Conservation (phyloP, 495 filamentous ascomycete species). For the Penicillium atrosanguineum region DNA sequence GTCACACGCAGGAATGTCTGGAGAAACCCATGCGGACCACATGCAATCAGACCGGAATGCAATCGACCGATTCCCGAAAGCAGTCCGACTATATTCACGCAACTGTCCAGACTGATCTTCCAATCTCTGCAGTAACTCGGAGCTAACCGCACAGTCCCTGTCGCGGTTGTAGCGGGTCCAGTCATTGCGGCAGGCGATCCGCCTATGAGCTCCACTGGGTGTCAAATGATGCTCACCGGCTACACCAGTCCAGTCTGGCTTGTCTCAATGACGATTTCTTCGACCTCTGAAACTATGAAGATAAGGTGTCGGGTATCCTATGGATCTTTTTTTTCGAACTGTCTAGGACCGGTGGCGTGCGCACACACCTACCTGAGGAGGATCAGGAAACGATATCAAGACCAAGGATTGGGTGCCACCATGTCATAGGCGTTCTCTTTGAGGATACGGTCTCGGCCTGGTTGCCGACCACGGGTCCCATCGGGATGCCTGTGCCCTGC, state of each 20-base stretch:
- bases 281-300: conserved; percentile 1
- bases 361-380: background rate
- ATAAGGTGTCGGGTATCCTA: conserved; percentile 13
- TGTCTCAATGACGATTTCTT: conserved; percentile 7
- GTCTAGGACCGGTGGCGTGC: background rate
- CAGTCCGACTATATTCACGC: background rate
- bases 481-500: conserved; percentile 18
- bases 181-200: conserved; percentile 4
- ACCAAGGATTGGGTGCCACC: background rate
- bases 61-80: conserved; percentile 6
- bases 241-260: conserved; percentile 3
- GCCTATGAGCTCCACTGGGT: conserved; percentile 8
- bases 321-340: conserved; percentile 7
- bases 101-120: background rate
- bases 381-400: background rate
- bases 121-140: conserved; percentile 7
- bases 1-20: background rate
- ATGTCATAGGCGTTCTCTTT: background rate
- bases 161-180: conserved; percentile 13
- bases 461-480: conserved; percentile 8
- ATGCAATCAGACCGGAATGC: conserved; percentile 3
- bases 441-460: conserved; percentile 13
- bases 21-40: conserved; percentile 8
- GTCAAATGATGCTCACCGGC: conserved; percentile 25
- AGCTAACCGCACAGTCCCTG: conserved; percentile 4